Evolutionary conservation across 768 basidiomycete genomes (phyloP).

Genomic region (Tricholoma furcatifolium): DNA sequence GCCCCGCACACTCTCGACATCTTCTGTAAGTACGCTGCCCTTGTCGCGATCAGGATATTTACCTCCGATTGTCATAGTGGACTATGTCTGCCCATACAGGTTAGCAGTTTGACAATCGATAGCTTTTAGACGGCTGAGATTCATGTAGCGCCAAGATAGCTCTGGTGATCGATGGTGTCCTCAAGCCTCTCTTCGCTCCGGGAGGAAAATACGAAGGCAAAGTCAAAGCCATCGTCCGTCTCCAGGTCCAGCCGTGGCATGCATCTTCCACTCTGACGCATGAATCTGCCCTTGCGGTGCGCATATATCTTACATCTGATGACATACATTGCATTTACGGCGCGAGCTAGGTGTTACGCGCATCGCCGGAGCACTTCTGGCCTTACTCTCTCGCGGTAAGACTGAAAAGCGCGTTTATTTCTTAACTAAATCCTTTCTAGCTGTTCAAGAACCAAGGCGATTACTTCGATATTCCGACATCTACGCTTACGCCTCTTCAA

Average conservation of each 20-base stretch:
- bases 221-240: constrained; percentile 70
- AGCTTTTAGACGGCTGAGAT: neutral
- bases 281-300: constrained; percentile 82
- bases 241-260: constrained; percentile 83
- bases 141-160: constrained; percentile 56
- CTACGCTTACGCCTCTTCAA: constrained; percentile 63
- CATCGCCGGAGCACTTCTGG: constrained; percentile 81
- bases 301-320: neutral
- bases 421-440: constrained; percentile 32
- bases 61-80: constrained; percentile 47
- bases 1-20: constrained; percentile 81
- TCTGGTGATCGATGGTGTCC: constrained; percentile 53
- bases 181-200: constrained; percentile 56
- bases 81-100: constrained; percentile 88
- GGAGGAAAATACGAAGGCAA: constrained; percentile 69
- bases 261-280: constrained; percentile 70
- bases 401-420: neutral
- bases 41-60: neutral
- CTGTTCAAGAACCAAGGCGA: constrained; percentile 73
- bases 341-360: constrained; percentile 53
- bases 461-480: constrained; percentile 78
- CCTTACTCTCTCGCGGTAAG: constrained; percentile 64
- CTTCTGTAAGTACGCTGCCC: constrained; percentile 50
- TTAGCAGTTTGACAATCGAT: constrained; percentile 18
- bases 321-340: neutral